phyloP scores from a whole-genome alignment of 2,329 filamentous ascomycete species.

The Aspergillus spinulosporus region DNA sequence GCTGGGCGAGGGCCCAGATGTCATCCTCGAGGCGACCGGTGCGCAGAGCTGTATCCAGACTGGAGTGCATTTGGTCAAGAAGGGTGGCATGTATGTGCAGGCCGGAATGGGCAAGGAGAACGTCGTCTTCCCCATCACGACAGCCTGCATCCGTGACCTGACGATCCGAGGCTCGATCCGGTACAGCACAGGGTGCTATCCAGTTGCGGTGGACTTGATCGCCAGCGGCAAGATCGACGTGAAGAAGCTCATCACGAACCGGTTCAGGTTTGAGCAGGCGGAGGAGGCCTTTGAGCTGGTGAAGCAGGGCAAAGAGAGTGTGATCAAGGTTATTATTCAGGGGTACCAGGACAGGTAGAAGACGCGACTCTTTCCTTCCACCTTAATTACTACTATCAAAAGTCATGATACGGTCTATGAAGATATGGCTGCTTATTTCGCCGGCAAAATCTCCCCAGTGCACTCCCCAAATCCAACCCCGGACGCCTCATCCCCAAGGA shows the following conservation, averaged over 20 bases:
- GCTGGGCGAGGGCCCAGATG: not conserved
- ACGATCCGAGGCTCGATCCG: not conserved
- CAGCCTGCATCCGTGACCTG: not conserved
- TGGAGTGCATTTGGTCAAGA: not conserved
- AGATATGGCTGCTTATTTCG: not conserved
- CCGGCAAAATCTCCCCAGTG: slow-evolving; percentile 20
- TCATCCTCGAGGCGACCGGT: not conserved
- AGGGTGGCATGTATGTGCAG: not conserved
- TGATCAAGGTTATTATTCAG: not conserved
- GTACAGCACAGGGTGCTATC: not conserved
- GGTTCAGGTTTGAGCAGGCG: not conserved
- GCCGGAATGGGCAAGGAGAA: not conserved
- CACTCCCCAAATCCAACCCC: slow-evolving; percentile 36
- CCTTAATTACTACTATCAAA: too few relatives aligned
- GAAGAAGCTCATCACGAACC: slow-evolving; percentile 1
- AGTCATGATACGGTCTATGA: too few relatives aligned
- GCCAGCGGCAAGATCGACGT: not conserved
- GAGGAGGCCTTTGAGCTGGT: not conserved
- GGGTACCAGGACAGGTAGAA: not conserved
- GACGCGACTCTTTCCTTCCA: too few relatives aligned
- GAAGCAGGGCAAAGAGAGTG: not conserved
- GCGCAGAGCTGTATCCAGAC: not conserved
- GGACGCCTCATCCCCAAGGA: slow-evolving; percentile 22
- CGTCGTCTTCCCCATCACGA: not conserved
- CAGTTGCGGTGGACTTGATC: not conserved